Evolutionary conservation across 148 eudicot genomes (phyloP), one percentile per base, ranked within the genome.

Genomic region (Amaranthus palmeri): DNA sequence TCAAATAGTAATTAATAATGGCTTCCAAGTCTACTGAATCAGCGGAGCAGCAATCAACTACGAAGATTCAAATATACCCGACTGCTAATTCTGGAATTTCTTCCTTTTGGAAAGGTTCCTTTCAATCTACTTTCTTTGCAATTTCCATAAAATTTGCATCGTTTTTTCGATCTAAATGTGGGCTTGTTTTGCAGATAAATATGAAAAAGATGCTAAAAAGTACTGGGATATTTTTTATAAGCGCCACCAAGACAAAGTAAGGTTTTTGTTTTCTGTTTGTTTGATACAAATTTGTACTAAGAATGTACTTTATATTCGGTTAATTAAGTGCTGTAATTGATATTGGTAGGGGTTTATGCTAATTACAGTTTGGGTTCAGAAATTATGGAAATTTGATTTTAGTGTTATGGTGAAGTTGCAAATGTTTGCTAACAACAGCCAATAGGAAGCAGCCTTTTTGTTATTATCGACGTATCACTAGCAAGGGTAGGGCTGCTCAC

Each of bases 171-270:
- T 11, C 54, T 54, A 25, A 10, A 79, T 66, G 8, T 74, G 60
- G 53, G 53, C 67, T 75, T 59, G 10, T 74, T 79, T 56, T 73
- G 79, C 89, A 93, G 98, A 86, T 3, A 95, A 95, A 75, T 95
- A 95, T 77, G 98, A 95, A 81, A 85, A 76, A 78, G 98, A 95
- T 71, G 98, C 98, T 53, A 89, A 82, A 79, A 89, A 86, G 86
- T 91, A 95, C 71, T 95, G 98, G 98, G 98, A 95, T 79, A 73
- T 86, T 13, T 95, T 95, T 79, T 95, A 95, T 84, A 95, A 87
- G 74, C 96, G 86, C 50, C 98, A 95, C 77, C 90, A 95, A 79
- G 98, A 95, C 74, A 89, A 81, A 79, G 98, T 89, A 66, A 56
- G 92, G 5, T 25, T 17, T 48, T 70, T 14, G 10, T 71, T 46